Evolutionary conservation across 306 rosid genomes (phyloP).

Genomic region (Cucurbita argyrosperma): DNA sequence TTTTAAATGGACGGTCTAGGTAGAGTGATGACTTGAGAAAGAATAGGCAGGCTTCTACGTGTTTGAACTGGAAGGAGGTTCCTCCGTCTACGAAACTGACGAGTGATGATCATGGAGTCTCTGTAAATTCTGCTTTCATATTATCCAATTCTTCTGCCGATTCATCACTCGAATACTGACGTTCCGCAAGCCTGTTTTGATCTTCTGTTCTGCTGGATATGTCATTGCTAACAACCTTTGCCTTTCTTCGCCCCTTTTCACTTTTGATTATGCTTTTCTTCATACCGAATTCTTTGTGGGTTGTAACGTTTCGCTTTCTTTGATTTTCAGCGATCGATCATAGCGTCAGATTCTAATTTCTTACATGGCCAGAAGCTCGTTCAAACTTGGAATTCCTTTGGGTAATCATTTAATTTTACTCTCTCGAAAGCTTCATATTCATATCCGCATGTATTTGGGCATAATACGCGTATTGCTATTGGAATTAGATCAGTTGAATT

Average conservation of each 20-base stretch:
- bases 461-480: neutral
- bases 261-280: neutral
- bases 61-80: neutral
- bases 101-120: neutral
- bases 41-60: neutral
- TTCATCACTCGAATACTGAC: neutral
- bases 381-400: conserved; percentile 58
- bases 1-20: neutral
- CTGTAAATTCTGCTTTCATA: neutral
- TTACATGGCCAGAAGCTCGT: conserved; percentile 59
- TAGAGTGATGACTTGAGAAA: neutral
- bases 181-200: neutral
- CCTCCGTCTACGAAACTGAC: neutral
- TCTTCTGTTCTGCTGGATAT: neutral
- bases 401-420: conserved; percentile 21
- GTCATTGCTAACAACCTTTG: neutral
- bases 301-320: conserved; percentile 17
- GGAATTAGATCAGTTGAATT: neutral
- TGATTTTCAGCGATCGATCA: conserved; percentile 22
- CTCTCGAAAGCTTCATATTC: neutral
- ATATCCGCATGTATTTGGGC: neutral
- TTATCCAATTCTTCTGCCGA: neutral
- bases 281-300: neutral
- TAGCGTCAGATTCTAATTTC: conserved; percentile 4
- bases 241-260: neutral